Percentiles rank a stretch among this genome's conserved stretches.
phyloP scores from a whole-genome alignment of 371 early-diverging fungal species.

The Rhizopus delemar region DNA sequence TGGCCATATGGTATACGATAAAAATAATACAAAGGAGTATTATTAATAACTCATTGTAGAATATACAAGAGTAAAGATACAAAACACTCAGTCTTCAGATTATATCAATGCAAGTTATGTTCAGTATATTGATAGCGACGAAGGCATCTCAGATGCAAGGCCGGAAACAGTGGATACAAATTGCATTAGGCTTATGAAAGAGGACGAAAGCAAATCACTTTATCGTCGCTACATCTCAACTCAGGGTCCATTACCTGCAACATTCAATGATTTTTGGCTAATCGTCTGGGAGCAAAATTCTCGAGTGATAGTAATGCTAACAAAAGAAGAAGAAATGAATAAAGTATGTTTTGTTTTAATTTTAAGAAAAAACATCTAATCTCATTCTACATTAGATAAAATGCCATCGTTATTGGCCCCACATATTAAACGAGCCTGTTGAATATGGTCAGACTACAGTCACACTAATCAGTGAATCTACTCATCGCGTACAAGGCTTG shows the following conservation, averaged over 20 bases:
- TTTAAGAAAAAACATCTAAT: conserved; percentile 3
- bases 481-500: conserved; percentile 21
- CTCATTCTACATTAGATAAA: conserved; percentile 50
- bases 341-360: conserved; percentile 34
- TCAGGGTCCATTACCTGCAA: conserved; percentile 85
- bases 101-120: conserved; percentile 84
- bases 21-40: conserved; percentile 1
- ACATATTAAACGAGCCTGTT: conserved; percentile 54
- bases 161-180: conserved; percentile 26
- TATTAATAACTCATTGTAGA: conserved; percentile 39
- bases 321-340: conserved; percentile 80
- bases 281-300: conserved; percentile 85
- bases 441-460: conserved; percentile 47
- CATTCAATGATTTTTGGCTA: conserved; percentile 88
- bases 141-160: conserved; percentile 82
- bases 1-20: conserved; percentile 66
- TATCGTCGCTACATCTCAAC: conserved; percentile 76
- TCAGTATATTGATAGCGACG: conserved; percentile 28
- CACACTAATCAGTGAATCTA: conserved; percentile 23
- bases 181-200: conserved; percentile 25
- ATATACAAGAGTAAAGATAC: conserved; percentile 56
- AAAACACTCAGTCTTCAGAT: conserved; percentile 49
- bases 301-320: conserved; percentile 85
- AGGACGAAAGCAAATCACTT: conserved; percentile 17
- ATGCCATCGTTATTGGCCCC: conserved; percentile 81